Percentiles rank a stretch among this genome's conserved stretches.
These are phyloP conservation scores for Geotrichum klebahnii DNA, from an alignment of 1,139 yeast species.

Conservation along the genomic window DNA sequence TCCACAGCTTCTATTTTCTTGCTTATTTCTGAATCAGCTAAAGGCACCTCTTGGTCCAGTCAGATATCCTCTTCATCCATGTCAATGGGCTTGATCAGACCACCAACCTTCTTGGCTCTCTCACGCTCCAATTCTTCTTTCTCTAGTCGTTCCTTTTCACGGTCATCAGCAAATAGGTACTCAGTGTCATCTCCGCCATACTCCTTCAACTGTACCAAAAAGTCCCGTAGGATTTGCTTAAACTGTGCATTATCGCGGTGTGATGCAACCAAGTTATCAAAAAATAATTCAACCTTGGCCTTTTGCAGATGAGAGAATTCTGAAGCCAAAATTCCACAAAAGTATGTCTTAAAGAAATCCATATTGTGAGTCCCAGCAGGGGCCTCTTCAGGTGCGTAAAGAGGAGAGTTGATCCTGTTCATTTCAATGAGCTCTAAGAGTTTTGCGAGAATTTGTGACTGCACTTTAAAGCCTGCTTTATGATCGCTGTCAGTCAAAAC, in stretches of 20 bases:
- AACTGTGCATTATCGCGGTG: slow-evolving; percentile 74
- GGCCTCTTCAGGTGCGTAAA: slow-evolving; percentile 58
- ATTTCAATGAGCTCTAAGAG: slow-evolving; percentile 80
- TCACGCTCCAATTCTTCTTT: slow-evolving; percentile 68
- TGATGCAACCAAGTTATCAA: slow-evolving; percentile 64
- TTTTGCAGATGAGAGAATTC: slow-evolving; percentile 92
- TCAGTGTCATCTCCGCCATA: slow-evolving; percentile 74
- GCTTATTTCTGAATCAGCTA: background rate
- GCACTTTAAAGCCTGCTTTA: slow-evolving; percentile 89
- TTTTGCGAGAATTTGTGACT: slow-evolving; percentile 77
- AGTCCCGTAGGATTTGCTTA: slow-evolving; percentile 85
- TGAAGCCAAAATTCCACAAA: slow-evolving; percentile 72
- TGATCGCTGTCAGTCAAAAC: slow-evolving; percentile 97
- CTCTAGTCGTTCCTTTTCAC: slow-evolving; percentile 70
- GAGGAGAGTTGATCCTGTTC: slow-evolving; percentile 66
- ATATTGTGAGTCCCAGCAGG: slow-evolving; percentile 81
- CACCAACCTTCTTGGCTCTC: slow-evolving; percentile 84
- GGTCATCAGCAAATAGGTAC: slow-evolving; percentile 89
- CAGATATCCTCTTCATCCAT: slow-evolving; percentile 61
- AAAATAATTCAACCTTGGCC: slow-evolving; percentile 76
- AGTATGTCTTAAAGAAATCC: slow-evolving; percentile 70
- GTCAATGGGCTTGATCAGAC: slow-evolving; percentile 90
- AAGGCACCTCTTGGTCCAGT: slow-evolving; percentile 18
- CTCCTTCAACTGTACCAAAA: slow-evolving; percentile 92
- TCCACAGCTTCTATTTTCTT: slow-evolving; percentile 2